These are phyloP conservation scores for Mimosa pudica DNA, from an alignment of 306 rosid genomes.

Conservation along the genomic window DNA sequence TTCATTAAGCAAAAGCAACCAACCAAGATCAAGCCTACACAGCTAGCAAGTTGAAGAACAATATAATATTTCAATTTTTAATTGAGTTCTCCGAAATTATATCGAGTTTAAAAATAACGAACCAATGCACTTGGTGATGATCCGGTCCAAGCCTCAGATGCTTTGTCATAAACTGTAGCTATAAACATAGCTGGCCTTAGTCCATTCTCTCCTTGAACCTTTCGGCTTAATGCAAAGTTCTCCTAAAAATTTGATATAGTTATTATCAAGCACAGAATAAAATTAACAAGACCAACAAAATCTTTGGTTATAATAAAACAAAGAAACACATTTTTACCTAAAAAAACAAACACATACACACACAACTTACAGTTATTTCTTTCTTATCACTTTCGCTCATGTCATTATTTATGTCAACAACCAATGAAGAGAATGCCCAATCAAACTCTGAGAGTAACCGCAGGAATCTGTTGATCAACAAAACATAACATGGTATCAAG, in stretches of 20 bases:
- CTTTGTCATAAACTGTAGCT: slow-evolving; percentile 79
- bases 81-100: slow-evolving; percentile 2
- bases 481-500: slow-evolving; percentile 12
- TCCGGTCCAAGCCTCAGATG: slow-evolving; percentile 90
- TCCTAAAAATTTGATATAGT: slow-evolving; percentile 54
- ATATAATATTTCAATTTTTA: not conserved
- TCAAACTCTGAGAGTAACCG: slow-evolving; percentile 74
- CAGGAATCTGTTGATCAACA: slow-evolving; percentile 65
- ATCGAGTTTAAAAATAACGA: slow-evolving; percentile 36
- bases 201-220: slow-evolving; percentile 55
- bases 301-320: slow-evolving; percentile 9
- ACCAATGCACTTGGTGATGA: slow-evolving; percentile 70
- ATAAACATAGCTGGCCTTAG: slow-evolving; percentile 70
- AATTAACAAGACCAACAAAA: slow-evolving; percentile 13
- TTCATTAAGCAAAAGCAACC: slow-evolving; percentile 7
- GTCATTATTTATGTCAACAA: slow-evolving; percentile 84
- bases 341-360: not conserved
- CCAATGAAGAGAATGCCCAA: slow-evolving; percentile 78
- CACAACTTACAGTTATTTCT: slow-evolving; percentile 74
- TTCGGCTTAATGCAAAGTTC: slow-evolving; percentile 63
- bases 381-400: slow-evolving; percentile 56
- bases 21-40: slow-evolving; percentile 25
- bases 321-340: not conserved
- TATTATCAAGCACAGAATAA: slow-evolving; percentile 26
- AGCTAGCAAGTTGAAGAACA: slow-evolving; percentile 5